These are phyloP conservation scores for Calonectria henricotiae DNA, from an alignment of 2,329 filamentous ascomycete genomes.

Conservation along the genomic window DNA sequence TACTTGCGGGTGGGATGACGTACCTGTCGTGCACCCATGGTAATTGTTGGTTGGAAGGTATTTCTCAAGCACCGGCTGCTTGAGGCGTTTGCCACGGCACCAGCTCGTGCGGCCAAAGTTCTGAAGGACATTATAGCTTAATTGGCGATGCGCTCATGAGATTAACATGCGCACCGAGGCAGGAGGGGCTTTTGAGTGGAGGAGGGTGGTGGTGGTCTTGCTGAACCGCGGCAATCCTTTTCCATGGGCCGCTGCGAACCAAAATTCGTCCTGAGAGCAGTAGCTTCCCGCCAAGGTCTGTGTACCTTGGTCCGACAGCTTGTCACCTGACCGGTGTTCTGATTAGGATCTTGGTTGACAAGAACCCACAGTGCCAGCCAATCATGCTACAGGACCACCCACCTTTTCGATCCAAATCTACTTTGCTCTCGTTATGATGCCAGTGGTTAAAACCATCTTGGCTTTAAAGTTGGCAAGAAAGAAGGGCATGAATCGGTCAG, in stretches of 20 bases:
- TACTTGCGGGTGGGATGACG: slow-evolving; percentile 15
- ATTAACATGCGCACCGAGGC: slow-evolving; percentile 57
- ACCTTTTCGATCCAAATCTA: background rate
- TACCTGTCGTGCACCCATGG: slow-evolving; percentile 65
- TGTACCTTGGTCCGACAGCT: slow-evolving; percentile 24
- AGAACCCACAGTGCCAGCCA: slow-evolving; percentile 44
- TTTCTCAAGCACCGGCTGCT: slow-evolving; percentile 62
- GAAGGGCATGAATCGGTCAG: background rate
- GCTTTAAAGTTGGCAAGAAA: background rate
- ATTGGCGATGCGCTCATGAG: slow-evolving; percentile 58
- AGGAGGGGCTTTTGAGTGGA: slow-evolving; percentile 37
- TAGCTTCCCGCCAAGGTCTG: slow-evolving; percentile 41
- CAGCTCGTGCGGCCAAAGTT: slow-evolving; percentile 70
- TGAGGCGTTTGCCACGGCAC: slow-evolving; percentile 65
- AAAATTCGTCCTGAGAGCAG: slow-evolving; percentile 51
- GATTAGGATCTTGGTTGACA: background rate
- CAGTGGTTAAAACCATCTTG: background rate
- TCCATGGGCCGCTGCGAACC: slow-evolving; percentile 52
- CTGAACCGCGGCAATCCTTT: slow-evolving; percentile 56
- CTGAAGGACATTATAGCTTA: slow-evolving; percentile 72
- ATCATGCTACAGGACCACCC: slow-evolving; percentile 47
- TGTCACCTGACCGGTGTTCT: slow-evolving; percentile 44
- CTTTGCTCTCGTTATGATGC: background rate
- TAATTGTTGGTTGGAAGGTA: slow-evolving; percentile 79
- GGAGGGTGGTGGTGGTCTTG: slow-evolving; percentile 38